A percentile compares a stretch with the other conserved stretches of the same genome.
Evolutionary conservation across 164 flowering plant species (phyloP).

Genomic region (Magnolia changhungtana): DNA sequence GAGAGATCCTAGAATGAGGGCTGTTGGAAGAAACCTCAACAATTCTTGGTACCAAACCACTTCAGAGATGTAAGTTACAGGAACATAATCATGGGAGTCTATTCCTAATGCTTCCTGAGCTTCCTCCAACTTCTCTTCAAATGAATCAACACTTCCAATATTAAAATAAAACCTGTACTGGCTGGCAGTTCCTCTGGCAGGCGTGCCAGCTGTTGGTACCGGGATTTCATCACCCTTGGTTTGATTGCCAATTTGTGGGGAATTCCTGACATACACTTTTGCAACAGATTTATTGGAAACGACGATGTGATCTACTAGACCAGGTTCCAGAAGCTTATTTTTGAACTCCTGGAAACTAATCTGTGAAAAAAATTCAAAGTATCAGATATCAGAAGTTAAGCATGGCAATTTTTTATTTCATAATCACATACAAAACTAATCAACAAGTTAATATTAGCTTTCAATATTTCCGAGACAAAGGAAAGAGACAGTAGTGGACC

Average conservation of each 20-base stretch:
- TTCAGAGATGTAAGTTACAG: conserved; percentile 75
- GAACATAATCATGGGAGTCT: conserved; percentile 82
- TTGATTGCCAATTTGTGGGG: conserved; percentile 37
- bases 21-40: conserved; percentile 72
- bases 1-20: conserved; percentile 65
- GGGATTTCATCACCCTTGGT: conserved; percentile 40
- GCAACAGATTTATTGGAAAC: conserved; percentile 86
- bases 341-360: conserved; percentile 91
- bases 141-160: conserved; percentile 90
- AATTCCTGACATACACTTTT: conserved; percentile 60
- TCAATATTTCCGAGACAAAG: background rate
- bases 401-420: background rate
- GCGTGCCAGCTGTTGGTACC: conserved; percentile 32
- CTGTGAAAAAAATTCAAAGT: conserved; percentile 34
- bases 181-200: conserved; percentile 39
- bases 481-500: background rate
- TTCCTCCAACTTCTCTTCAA: conserved; percentile 95
- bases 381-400: background rate
- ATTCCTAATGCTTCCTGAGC: conserved; percentile 83
- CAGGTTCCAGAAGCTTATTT: conserved; percentile 86
- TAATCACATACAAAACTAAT: background rate
- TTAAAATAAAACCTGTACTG: conserved; percentile 77
- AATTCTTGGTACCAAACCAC: conserved; percentile 83
- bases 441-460: background rate
- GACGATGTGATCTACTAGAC: conserved; percentile 80